Percentiles rank a stretch among this genome's conserved stretches.
Evolutionary conservation across 371 early-diverging fungal genomes (phyloP).

Genomic region (Mortierella sp.): DNA sequence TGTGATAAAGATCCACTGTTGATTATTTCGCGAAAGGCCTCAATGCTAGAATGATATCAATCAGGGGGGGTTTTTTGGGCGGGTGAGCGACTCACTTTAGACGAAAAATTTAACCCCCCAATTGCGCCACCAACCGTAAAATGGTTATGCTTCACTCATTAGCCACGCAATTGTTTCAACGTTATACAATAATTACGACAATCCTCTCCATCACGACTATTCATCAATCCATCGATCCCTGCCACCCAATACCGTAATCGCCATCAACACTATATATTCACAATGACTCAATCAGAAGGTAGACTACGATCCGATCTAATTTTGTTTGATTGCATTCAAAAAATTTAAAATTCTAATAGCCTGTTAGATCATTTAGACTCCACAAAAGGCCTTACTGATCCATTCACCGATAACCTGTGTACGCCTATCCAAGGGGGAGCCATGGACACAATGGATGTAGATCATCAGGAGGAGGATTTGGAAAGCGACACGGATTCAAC

Average conservation of each 20-base stretch:
- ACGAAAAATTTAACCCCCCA: too few relatives aligned
- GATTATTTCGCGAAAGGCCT: too few relatives aligned
- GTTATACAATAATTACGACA: not conserved
- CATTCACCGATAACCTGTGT: not conserved
- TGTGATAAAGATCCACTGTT: too few relatives aligned
- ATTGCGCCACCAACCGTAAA: not conserved
- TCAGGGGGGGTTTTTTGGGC: too few relatives aligned
- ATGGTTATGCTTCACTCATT: not conserved
- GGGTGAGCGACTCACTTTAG: too few relatives aligned
- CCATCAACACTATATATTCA: not conserved
- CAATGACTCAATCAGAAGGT: slow-evolving; percentile 14
- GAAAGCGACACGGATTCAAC: slow-evolving; percentile 24
- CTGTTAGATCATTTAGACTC: slow-evolving; percentile 1
- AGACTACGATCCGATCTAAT: not conserved
- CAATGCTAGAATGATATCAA: too few relatives aligned
- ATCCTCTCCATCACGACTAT: too few relatives aligned
- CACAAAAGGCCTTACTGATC: slow-evolving; percentile 2
- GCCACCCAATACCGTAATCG: too few relatives aligned
- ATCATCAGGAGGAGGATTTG: slow-evolving; percentile 9
- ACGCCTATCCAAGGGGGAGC: not conserved
- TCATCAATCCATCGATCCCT: too few relatives aligned
- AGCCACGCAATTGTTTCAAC: not conserved
- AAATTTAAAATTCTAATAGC: not conserved
- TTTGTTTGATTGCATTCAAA: not conserved
- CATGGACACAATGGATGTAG: slow-evolving; percentile 26